Percentiles rank a stretch among this genome's conserved stretches.
Evolutionary conservation across 768 basidiomycete genomes (phyloP).

Genomic region (Paxillus involutus): DNA sequence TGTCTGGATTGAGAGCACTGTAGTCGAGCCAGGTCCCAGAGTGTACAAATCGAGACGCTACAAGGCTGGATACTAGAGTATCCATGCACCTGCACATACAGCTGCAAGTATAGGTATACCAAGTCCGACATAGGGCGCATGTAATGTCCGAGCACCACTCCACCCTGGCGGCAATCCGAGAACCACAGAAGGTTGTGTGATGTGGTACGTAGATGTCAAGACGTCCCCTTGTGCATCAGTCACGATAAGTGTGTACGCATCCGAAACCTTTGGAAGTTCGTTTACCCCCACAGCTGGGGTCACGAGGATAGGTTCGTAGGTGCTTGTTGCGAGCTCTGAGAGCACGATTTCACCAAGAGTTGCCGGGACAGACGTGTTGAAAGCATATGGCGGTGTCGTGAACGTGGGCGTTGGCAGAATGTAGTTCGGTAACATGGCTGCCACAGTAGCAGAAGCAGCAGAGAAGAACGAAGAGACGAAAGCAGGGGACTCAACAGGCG

Average conservation of each 20-base stretch:
- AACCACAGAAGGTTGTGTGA: conserved; percentile 44
- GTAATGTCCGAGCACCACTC: conserved; percentile 26
- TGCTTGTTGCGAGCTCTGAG: conserved; percentile 68
- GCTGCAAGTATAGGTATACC: conserved; percentile 9
- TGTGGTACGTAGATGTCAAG: conserved; percentile 53
- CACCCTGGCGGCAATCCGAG: conserved; percentile 69
- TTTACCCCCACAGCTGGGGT: conserved; percentile 44
- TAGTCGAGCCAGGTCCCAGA: too few species aligned
- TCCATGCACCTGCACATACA: conserved; percentile 12
- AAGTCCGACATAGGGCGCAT: conserved; percentile 10
- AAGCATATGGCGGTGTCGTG: conserved; percentile 61
- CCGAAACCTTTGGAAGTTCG: conserved; percentile 56
- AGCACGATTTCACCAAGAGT: conserved; percentile 53
- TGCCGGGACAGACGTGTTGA: conserved; percentile 66
- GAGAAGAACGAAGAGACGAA: conserved; percentile 53
- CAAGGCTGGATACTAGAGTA: conserved; percentile 10
- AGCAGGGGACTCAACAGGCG: conserved; percentile 39
- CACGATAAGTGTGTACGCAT: conserved; percentile 52
- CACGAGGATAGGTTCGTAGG: conserved; percentile 62
- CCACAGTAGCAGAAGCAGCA: conserved; percentile 59
- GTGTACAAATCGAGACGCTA: not conserved
- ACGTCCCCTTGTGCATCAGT: conserved; percentile 57
- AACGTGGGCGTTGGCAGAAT: conserved; percentile 63
- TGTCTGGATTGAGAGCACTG: too few species aligned
- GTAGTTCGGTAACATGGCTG: conserved; percentile 73